A percentile compares a stretch with the other conserved stretches of the same genome.
Evolutionary conservation across 495 filamentous ascomycete species (phyloP).

Genomic region (Beverwykella pulmonaria): DNA sequence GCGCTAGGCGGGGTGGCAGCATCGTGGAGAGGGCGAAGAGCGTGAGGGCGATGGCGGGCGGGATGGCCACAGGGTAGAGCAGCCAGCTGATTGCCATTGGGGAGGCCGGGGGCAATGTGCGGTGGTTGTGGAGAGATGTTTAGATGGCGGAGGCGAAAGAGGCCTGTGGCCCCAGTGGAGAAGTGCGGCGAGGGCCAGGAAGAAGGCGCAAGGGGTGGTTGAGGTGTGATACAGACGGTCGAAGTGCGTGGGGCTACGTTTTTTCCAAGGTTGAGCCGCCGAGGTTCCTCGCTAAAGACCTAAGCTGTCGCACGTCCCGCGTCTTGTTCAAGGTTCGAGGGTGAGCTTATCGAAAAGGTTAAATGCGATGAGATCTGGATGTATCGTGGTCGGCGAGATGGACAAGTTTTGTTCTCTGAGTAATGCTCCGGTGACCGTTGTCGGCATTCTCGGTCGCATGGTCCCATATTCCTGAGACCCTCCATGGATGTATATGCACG

Average conservation of each 20-base stretch:
- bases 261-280: conserved; percentile 14
- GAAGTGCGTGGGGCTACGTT: conserved; percentile 12
- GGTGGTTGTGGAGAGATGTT: background rate
- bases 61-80: conserved; percentile 48
- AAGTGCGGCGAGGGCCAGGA: background rate
- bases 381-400: no score
- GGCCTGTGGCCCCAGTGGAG: conserved; percentile 1
- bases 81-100: conserved; percentile 35
- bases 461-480: no score
- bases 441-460: background rate
- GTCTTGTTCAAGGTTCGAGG: no score
- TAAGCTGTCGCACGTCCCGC: background rate
- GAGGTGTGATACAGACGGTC: background rate
- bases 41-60: conserved; percentile 52
- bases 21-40: conserved; percentile 28
- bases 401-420: no score
- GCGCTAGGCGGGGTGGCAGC: conserved; percentile 49
- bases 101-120: conserved; percentile 10
- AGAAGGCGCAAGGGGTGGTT: background rate
- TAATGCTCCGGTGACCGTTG: background rate
- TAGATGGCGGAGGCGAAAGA: background rate
- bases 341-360: background rate
- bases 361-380: background rate
- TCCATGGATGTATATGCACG: conserved; percentile 4
- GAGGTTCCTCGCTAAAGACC: background rate